Evolutionary conservation across 305 asterid species (phyloP), one percentile per base, ranked within the genome.

Genomic region (Fraxinus sp.): DNA sequence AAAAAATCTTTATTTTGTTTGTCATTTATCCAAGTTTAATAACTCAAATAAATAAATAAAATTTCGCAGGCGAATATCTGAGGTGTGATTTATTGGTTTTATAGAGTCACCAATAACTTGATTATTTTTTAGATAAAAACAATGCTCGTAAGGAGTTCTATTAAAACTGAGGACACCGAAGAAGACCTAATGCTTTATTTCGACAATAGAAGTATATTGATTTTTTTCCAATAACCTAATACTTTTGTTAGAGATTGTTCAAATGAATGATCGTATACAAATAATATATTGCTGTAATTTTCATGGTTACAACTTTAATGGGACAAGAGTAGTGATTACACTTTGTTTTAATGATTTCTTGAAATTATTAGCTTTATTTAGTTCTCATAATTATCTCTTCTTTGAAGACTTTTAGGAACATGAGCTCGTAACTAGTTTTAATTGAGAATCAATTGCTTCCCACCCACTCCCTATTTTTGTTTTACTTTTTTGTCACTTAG

Each of bases 241-340:
- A 6, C 43, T 37, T 37, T 37, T 37, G 43, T 6, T 37, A 37
- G 7, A 37, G 43, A 37, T 7, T 37, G 43, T 37, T 36, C 6
- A 33, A 33, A 33, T 33, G 30, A 26, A 26, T 26, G 30, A 26
- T 26, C 30, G 30, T 26, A 26, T 26, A 26, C 30, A 26, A 26
- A 26, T 26, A 26, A 26, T 0, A 26, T 26, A 26, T 26, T 26
- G 2, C 46, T 39, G 3, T 62, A 18, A 22, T 18, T 7, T 20
- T 18, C 2, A 49, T 1, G 66, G 86, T 81, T 43, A 55, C 64
- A 49, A 55, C 89, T 86, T 87, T 85, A 79, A 62, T 66, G 85
- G 68, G 89, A 84, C 89, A 88, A 86, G 81, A 66, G 82, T 77
- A 76, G 74, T 86, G 77, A 88, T 84, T 79, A 82, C 85, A 81